Evolutionary conservation across 1,284 basidiomycete species (phyloP).

Genomic region (Apiotrichum veenhuisii): DNA sequence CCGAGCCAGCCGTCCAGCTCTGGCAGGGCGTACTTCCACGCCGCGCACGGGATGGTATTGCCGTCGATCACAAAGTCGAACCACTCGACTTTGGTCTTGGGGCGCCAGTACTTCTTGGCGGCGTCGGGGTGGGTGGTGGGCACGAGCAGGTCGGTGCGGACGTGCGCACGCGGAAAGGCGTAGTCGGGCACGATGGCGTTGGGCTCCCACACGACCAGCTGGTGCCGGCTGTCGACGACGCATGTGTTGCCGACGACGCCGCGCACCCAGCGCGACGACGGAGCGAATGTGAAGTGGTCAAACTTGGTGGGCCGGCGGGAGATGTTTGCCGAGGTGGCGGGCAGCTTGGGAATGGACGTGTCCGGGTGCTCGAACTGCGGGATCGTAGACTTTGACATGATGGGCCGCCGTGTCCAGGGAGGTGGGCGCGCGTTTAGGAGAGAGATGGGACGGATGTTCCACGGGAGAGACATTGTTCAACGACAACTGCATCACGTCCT

Average conservation of each 20-base stretch:
- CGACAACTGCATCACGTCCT: no score
- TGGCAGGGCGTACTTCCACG: slow-evolving; percentile 2
- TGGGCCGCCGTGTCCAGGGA: no score
- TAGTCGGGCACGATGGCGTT: slow-evolving; percentile 2
- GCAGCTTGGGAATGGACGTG: not conserved
- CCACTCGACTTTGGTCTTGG: not conserved
- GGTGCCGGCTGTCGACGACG: slow-evolving; percentile 7
- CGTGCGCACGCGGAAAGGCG: slow-evolving; percentile 1
- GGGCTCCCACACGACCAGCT: slow-evolving; percentile 8
- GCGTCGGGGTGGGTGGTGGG: not conserved
- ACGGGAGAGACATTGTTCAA: no score
- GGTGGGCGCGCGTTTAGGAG: no score
- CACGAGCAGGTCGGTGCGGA: slow-evolving; percentile 4
- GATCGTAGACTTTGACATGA: no score
- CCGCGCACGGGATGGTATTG: not conserved
- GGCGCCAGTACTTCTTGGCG: slow-evolving; percentile 3
- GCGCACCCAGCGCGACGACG: slow-evolving; percentile 6
- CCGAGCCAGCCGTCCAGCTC: slow-evolving; percentile 2
- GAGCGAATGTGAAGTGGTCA: not conserved
- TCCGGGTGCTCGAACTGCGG: not conserved
- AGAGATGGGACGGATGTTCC: no score
- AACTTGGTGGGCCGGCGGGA: not conserved
- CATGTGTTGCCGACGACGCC: not conserved
- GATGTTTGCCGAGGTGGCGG: no score
- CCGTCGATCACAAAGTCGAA: slow-evolving; percentile 1